Base-by-base conservation (phyloP, 805 yeast species). In the Monosporozyma servazzii region DNA sequence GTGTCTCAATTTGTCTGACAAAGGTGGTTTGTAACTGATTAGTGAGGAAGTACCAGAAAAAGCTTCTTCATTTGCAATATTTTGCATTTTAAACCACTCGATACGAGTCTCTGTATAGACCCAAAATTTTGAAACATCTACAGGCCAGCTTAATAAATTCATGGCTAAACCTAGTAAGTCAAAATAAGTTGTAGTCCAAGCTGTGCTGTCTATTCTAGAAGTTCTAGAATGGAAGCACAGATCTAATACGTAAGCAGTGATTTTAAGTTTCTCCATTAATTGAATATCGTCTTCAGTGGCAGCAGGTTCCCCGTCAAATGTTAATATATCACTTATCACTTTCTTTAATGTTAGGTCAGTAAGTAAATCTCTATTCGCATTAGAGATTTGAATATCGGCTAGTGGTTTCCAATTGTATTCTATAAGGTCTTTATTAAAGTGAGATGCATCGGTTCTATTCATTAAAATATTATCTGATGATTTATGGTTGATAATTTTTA, bases 1-100 rank as follows among this genome's bases (percentile, higher is more conserved):
- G 43, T 62, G 62, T 39, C 67, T 65, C n/a, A 65, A 49, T 31
- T 58, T 54, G 46, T 61, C 65, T 9, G 59, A 56, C 29, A 64
- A 50, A 3, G 70, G 70, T 40, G 58, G 57, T 47, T 61, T 64
- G 40, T 64, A 64, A 51, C 69, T 66, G 37, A 60, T 58, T 45
- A 66, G 49, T 42, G 58, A 57, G 2, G 69, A 60, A 4, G 46
- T 45, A 6, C 67, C 65, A 10, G 49, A 51, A 30, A 53, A 45
- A 11, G 40, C 39, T 10, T 30, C 45, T 42, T 54, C 51, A 3
- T 54, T 54, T 10, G 46, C 39, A 23, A 52, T 45, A 25, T 48
- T 51, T 30, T 55, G 57, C 50, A 58, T 53, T 46, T 60, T 62
- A 46, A 64, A 65, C 67, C 69, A 64, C 18, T 57, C 56, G 8